Evolutionary conservation across 2,329 filamentous ascomycete genomes (phyloP).

Genomic region (Xylariales sp.): DNA sequence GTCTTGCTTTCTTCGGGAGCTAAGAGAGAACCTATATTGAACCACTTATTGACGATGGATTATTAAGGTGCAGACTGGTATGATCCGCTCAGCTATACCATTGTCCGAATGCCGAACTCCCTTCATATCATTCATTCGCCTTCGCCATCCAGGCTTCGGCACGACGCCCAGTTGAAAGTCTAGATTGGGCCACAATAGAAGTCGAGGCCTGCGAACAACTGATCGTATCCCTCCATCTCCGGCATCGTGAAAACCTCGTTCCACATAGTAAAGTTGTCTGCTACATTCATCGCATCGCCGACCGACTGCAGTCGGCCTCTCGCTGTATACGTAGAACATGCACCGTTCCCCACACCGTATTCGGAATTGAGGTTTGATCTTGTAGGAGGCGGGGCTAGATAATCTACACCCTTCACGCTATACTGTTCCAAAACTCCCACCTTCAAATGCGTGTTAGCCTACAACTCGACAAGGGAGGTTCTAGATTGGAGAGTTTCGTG

Average conservation of each 20-base stretch:
- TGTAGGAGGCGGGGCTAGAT: slow-evolving; percentile 11
- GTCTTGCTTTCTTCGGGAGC: neutral
- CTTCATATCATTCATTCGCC: no score
- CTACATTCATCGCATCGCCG: slow-evolving; percentile 21
- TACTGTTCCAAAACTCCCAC: slow-evolving; percentile 39
- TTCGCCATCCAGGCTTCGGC: no score
- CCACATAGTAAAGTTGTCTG: slow-evolving; percentile 36
- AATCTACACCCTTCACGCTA: slow-evolving; percentile 34
- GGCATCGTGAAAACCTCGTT: slow-evolving; percentile 38
- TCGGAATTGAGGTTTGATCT: neutral
- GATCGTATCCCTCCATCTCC: slow-evolving; percentile 40
- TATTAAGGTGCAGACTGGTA: no score
- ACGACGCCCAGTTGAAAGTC: neutral
- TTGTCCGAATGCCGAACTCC: no score
- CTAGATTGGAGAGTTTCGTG: neutral
- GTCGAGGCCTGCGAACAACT: slow-evolving; percentile 44
- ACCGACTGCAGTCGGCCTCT: slow-evolving; percentile 4
- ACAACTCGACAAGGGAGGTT: neutral
- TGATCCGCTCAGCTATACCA: no score
- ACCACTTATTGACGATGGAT: no score
- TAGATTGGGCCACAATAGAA: slow-evolving; percentile 39
- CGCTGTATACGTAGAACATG: neutral
- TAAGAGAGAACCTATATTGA: no score
- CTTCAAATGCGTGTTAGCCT: slow-evolving; percentile 16
- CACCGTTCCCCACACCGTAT: neutral